Conservation (phyloP, 495 filamentous ascomycete genomes). For the Elasticomyces elasticus region DNA sequence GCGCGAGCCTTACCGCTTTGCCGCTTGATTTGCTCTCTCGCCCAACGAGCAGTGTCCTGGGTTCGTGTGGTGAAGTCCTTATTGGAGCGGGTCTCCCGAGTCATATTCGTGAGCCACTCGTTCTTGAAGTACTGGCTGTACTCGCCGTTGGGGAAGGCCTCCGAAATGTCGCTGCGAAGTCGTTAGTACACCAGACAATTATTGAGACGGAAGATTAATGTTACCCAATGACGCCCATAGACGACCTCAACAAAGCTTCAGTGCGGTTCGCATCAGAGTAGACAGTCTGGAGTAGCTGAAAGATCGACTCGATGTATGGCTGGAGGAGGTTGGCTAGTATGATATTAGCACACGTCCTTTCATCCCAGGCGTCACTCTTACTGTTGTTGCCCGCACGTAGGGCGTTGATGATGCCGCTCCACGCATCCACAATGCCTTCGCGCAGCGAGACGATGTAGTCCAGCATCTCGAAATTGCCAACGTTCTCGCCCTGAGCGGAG, state of each 20-base stretch:
- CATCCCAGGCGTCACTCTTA: conserved; percentile 33
- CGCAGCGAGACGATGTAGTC: conserved; percentile 91
- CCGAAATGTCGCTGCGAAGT: conserved; percentile 69
- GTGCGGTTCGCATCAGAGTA: conserved; percentile 74
- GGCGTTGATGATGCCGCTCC: conserved; percentile 88
- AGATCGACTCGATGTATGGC: conserved; percentile 76
- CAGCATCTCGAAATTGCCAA: conserved; percentile 71
- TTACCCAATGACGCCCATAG: conserved; percentile 93
- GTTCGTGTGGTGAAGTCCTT: conserved; percentile 73
- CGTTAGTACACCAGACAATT: neutral
- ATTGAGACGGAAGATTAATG: conserved; percentile 4
- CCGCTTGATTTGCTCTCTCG: conserved; percentile 91
- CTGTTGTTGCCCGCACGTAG: conserved; percentile 74
- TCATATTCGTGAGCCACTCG: conserved; percentile 79
- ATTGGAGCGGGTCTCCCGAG: conserved; percentile 78
- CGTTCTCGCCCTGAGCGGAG: conserved; percentile 56
- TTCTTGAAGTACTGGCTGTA: conserved; percentile 71
- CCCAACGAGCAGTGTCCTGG: conserved; percentile 91
- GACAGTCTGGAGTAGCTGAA: conserved; percentile 75
- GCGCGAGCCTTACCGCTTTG: conserved; percentile 48
- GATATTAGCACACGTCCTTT: conserved; percentile 7
- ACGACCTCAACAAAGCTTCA: conserved; percentile 79
- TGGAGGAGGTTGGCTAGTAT: conserved; percentile 52
- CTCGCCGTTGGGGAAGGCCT: conserved; percentile 86
- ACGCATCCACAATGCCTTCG: conserved; percentile 98